Evolutionary conservation across 179 eudicot genomes (phyloP).

Genomic region (Gypsophila paniculata): DNA sequence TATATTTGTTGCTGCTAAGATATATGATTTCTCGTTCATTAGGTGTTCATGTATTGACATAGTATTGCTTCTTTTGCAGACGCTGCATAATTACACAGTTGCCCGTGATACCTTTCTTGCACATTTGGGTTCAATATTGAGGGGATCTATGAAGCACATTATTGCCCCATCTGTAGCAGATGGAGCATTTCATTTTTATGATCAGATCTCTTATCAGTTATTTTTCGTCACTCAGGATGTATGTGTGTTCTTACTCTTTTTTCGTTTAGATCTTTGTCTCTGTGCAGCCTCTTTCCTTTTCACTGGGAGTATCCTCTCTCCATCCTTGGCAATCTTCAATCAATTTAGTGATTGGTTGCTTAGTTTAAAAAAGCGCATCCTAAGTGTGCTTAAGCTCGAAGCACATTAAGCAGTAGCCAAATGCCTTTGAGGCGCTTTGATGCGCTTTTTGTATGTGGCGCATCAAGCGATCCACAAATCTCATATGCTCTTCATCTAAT

Average conservation of each 20-base stretch:
- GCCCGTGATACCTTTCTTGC: constrained; percentile 92
- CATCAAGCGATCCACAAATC: too few species aligned
- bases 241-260: constrained; percentile 3
- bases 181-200: constrained; percentile 88
- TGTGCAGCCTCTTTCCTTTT: not conserved
- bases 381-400: too few species aligned
- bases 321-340: not conserved
- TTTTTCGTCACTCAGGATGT: constrained; percentile 92
- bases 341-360: not conserved
- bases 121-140: constrained; percentile 81
- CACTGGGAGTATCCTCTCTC: not conserved
- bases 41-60: constrained; percentile 15
- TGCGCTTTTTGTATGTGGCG: too few species aligned
- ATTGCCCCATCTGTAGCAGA: constrained; percentile 88
- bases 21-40: not conserved
- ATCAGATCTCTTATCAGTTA: constrained; percentile 86
- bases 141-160: constrained; percentile 95
- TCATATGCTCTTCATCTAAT: too few species aligned
- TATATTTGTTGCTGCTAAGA: constrained; percentile 10
- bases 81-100: constrained; percentile 73
- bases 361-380: too few species aligned
- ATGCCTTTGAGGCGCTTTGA: too few species aligned
- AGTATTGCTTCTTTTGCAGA: constrained; percentile 44
- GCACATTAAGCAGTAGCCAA: too few species aligned
- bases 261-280: not conserved